These are phyloP conservation scores for Teratosphaeriaceae sp. DNA, from an alignment of 2,329 filamentous ascomycete species.

Conservation along the genomic window DNA sequence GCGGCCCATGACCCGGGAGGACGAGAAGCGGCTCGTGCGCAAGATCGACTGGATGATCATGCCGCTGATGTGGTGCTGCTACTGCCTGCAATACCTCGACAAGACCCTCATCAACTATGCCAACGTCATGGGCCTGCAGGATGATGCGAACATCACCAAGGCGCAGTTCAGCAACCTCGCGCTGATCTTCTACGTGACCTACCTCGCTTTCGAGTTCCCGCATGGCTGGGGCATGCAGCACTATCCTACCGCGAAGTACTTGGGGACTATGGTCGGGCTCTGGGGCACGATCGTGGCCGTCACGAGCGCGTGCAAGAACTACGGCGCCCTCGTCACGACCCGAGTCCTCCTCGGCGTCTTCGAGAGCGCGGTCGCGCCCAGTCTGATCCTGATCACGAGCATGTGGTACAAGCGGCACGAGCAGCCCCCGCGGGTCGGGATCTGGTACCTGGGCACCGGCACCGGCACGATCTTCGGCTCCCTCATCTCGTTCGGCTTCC, in stretches of 20 bases:
- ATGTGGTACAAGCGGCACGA: slow-evolving; percentile 42
- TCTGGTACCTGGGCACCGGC: slow-evolving; percentile 62
- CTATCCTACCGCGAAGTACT: slow-evolving; percentile 48
- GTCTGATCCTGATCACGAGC: slow-evolving; percentile 48
- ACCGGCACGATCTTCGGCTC: slow-evolving; percentile 52
- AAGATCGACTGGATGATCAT: slow-evolving; percentile 38
- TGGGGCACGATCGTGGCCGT: slow-evolving; percentile 45
- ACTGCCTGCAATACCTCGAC: slow-evolving; percentile 36
- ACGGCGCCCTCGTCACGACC: slow-evolving; percentile 42
- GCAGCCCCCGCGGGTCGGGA: slow-evolving; percentile 56
- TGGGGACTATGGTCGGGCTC: slow-evolving; percentile 37
- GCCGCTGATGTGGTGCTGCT: slow-evolving; percentile 33
- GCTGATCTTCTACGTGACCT: slow-evolving; percentile 31
- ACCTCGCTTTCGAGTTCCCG: slow-evolving; percentile 33
- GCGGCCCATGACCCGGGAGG: slow-evolving; percentile 23
- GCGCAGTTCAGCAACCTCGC: slow-evolving; percentile 31
- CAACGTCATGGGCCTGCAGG: slow-evolving; percentile 35
- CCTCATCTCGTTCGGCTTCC: slow-evolving; percentile 50
- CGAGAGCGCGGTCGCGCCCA: slow-evolving; percentile 49
- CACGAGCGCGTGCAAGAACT: slow-evolving; percentile 46
- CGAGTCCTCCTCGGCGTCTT: slow-evolving; percentile 48
- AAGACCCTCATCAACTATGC: slow-evolving; percentile 33
- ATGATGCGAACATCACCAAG: slow-evolving; percentile 29
- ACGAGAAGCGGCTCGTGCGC: slow-evolving; percentile 21
- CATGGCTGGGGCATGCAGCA: slow-evolving; percentile 46